Evolutionary conservation across 2,329 filamentous ascomycete genomes (phyloP), one percentile per base, ranked within the genome.

Genomic region (Diaporthe ilicicola): DNA sequence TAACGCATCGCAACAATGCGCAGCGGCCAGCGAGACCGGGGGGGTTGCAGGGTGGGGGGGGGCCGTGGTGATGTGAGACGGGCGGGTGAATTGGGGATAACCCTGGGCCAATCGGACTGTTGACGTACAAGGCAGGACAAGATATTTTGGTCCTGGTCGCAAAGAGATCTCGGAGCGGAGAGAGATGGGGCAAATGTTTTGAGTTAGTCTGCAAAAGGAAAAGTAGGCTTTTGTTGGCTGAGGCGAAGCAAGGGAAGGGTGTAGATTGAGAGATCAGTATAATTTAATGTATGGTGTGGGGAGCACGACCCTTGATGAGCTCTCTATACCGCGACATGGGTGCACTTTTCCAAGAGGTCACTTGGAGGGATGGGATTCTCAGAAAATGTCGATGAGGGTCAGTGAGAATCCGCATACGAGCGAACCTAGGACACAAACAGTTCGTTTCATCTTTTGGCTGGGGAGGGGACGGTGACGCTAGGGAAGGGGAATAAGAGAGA

Each of bases 361-460:
- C 32, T 37, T 61, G 24, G 55, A 19, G 37, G 56, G 42, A 62
- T 62, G 56, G 65, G 42, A 56, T 39, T 59, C n/a, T 59, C 53
- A 42, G 53, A n/a, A 24, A 56, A 68, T 59, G 53, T 68, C 65
- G 65, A 68, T 50, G 65, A 10, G 42, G 56, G 27, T 62, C 34
- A 62, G 56, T 48, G 56, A 62, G 27, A 62, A 67, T 39, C 29
- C 17, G 22, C 50, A 67, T 32, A 46, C 42, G 39, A 39, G 51
- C 19, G 29, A 17, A 3, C 56, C 42, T 67, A 44, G 51, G 50
- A 56, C n/a, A 8, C 39, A 62, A 67, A 37, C 65, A 59, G 65
- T 68, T 59, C 65, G 65, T 68, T 68, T 68, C 53, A 56, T 50
- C 19, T 39, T 50, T n/a, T 32, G 44, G 32, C n/a, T n/a, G n/a